These are phyloP conservation scores for Tolypocladium inflatum DNA, from an alignment of 2,329 filamentous ascomycete species.

Conservation along the genomic window DNA sequence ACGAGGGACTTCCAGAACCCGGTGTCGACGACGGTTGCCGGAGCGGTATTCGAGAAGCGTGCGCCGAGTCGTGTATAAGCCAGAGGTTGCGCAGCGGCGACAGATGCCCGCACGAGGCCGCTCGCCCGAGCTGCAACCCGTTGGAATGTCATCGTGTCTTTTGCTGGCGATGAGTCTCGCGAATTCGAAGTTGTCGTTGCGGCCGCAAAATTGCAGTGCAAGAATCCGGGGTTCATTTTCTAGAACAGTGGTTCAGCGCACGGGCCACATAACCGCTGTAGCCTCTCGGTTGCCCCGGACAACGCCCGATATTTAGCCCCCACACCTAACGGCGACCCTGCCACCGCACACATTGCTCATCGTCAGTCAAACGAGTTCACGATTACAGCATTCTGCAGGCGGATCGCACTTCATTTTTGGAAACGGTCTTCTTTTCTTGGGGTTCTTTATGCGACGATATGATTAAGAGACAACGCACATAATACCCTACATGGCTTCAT, in stretches of 20 bases:
- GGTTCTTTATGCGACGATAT: constrained; percentile 18
- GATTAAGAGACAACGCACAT: constrained; percentile 16
- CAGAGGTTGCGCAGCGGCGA: neutral
- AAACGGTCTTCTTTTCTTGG: constrained; percentile 8
- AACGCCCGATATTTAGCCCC: constrained; percentile 25
- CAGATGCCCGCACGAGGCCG: neutral
- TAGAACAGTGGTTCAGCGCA: neutral
- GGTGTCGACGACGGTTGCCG: constrained; percentile 42
- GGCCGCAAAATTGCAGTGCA: too few species aligned
- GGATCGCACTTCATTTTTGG: constrained; percentile 13
- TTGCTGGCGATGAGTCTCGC: neutral
- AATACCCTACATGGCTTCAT: constrained; percentile 30
- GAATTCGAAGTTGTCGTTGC: neutral
- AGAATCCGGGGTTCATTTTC: neutral
- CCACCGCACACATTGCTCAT: constrained; percentile 2
- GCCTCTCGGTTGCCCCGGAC: constrained; percentile 23
- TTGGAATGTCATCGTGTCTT: constrained; percentile 6
- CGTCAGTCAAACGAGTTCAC: constrained; percentile 7
- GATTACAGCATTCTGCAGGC: constrained; percentile 10
- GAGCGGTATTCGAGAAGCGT: constrained; percentile 25
- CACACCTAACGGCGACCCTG: constrained; percentile 1
- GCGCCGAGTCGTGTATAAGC: constrained; percentile 3
- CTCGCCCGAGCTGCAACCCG: neutral
- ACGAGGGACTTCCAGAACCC: constrained; percentile 63
- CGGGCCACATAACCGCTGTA: neutral